These are phyloP conservation scores for Nakazawaea wickerhamii DNA, from an alignment of 805 yeast genomes.

Conservation along the genomic window DNA sequence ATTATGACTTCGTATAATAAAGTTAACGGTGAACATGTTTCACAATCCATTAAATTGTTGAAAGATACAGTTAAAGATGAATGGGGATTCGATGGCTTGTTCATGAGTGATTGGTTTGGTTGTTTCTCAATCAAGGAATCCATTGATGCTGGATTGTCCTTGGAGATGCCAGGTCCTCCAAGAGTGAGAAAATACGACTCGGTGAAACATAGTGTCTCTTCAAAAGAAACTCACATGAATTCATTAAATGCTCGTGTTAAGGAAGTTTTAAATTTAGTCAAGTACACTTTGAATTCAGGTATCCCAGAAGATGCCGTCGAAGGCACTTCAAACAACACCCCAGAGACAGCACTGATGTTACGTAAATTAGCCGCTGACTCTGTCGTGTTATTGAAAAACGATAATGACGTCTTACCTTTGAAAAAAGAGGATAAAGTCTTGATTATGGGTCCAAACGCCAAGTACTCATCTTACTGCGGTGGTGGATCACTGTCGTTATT, in stretches of 20 bases:
- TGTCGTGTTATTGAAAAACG: constrained; percentile 54
- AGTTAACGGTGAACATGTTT: constrained; percentile 36
- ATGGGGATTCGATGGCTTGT: constrained; percentile 34
- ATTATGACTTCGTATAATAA: constrained; percentile 39
- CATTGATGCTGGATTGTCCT: constrained; percentile 35
- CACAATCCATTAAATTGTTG: constrained; percentile 30
- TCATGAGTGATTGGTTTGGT: constrained; percentile 42
- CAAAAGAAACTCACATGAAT: constrained; percentile 35
- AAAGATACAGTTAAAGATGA: constrained; percentile 33
- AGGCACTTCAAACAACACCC: constrained; percentile 35
- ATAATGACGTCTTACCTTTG: constrained; percentile 40
- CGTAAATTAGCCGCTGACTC: constrained; percentile 47
- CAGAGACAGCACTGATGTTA: constrained; percentile 38
- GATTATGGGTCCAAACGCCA: constrained; percentile 59
- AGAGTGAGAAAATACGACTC: constrained; percentile 29
- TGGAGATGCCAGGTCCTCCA: constrained; percentile 43
- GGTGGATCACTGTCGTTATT: constrained; percentile 58
- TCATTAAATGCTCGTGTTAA: constrained; percentile 44
- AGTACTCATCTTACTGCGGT: constrained; percentile 44
- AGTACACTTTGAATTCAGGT: constrained; percentile 32
- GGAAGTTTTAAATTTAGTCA: constrained; percentile 40
- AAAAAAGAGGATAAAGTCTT: constrained; percentile 35
- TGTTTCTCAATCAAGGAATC: constrained; percentile 30
- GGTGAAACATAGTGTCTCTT: constrained; percentile 36
- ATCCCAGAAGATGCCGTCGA: constrained; percentile 37